These are phyloP conservation scores for Parathielavia appendiculata DNA, from an alignment of 495 filamentous ascomycete genomes.

Conservation along the genomic window DNA sequence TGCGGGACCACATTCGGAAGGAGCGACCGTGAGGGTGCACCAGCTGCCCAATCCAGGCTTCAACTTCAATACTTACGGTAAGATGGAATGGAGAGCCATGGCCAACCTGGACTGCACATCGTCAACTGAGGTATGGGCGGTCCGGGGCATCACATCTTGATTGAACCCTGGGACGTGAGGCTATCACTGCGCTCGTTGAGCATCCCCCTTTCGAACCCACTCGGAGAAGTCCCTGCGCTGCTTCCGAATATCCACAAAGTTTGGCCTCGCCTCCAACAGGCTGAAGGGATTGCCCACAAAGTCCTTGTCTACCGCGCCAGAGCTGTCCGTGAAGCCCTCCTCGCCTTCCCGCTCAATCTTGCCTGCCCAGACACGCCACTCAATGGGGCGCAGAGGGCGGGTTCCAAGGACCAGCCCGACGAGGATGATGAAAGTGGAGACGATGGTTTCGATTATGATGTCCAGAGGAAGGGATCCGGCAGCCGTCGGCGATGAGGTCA, in stretches of 20 bases:
- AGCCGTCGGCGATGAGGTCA: conserved; percentile 32
- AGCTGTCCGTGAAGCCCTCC: conserved; percentile 63
- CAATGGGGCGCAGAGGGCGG: conserved; percentile 66
- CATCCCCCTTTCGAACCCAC: conserved; percentile 51
- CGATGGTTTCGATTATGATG: conserved; percentile 68
- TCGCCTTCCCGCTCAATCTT: conserved; percentile 72
- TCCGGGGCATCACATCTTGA: not conserved
- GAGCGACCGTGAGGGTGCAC: not conserved
- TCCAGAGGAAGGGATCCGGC: conserved; percentile 60
- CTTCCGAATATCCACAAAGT: conserved; percentile 54
- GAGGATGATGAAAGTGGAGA: conserved; percentile 64
- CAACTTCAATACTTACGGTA: too few relatives aligned
- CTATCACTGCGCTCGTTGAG: conserved; percentile 9
- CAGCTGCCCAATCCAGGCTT: not conserved
- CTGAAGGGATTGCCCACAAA: conserved; percentile 49
- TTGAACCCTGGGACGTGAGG: not conserved
- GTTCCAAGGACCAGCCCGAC: conserved; percentile 66
- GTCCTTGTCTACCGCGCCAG: conserved; percentile 52
- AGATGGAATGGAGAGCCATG: too few relatives aligned
- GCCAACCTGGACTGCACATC: too few relatives aligned
- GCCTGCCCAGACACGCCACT: conserved; percentile 79
- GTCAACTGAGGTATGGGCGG: not conserved
- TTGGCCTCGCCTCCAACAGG: conserved; percentile 42
- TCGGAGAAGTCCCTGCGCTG: conserved; percentile 72
- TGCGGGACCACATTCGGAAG: not conserved